Percentiles rank a stretch among this genome's conserved stretches.
Evolutionary conservation across 345 rosid genomes (phyloP).

Genomic region (Eucalyptus cladocalyx): DNA sequence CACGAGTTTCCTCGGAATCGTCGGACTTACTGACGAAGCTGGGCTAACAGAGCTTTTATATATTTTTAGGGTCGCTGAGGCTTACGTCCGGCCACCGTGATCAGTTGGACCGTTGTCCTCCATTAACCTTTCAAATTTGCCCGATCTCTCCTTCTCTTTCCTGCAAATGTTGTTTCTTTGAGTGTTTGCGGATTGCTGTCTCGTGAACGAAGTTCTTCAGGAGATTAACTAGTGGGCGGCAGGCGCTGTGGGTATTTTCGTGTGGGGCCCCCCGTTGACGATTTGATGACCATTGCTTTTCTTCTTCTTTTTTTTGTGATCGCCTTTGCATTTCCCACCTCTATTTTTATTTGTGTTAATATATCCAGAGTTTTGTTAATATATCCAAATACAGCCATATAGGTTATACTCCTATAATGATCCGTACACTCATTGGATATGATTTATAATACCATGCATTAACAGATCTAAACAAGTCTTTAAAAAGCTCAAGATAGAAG

Average conservation of each 20-base stretch:
- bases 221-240: no score
- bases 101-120: background rate
- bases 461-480: no score
- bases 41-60: background rate
- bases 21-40: fast-evolving
- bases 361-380: no score
- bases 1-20: background rate
- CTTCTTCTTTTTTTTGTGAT: fast-evolving
- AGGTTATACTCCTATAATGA: no score
- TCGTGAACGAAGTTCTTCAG: background rate
- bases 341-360: no score
- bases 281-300: no score
- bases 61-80: background rate
- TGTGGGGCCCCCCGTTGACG: no score
- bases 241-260: no score
- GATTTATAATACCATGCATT: no score
- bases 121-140: background rate
- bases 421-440: fast-evolving
- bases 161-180: background rate
- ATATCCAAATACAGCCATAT: no score
- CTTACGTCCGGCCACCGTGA: background rate
- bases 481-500: no score
- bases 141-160: background rate
- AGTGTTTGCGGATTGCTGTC: background rate
- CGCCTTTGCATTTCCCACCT: no score